phyloP scores from a whole-genome alignment of 78 protist genomes.

The Emiliania huxleyi region DNA sequence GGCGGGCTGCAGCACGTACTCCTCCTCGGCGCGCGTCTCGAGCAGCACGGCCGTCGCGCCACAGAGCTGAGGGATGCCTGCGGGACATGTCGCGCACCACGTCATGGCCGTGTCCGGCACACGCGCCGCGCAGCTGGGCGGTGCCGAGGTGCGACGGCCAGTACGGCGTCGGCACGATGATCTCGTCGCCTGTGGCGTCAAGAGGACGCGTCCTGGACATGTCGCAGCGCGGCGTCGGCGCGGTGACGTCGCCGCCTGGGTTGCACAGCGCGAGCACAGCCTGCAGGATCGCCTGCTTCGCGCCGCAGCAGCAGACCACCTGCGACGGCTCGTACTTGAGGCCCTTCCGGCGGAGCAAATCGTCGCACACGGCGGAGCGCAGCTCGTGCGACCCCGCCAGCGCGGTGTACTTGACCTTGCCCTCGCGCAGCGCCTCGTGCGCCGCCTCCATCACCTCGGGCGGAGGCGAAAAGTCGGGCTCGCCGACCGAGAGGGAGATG shows the following conservation, averaged over 20 bases:
- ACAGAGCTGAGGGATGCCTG: neutral
- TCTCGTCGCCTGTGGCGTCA: too few relatives aligned
- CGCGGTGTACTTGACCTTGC: neutral
- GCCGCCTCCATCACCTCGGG: slow-evolving; percentile 2
- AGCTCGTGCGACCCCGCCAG: neutral
- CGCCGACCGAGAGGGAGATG: slow-evolving; percentile 9
- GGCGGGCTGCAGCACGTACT: neutral
- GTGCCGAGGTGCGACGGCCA: neutral
- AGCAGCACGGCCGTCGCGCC: neutral
- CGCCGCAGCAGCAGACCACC: neutral
- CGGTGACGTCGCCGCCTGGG: slow-evolving; percentile 9
- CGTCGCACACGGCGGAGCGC: neutral
- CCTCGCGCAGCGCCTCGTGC: neutral
- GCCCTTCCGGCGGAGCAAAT: neutral
- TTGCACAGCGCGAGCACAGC: neutral
- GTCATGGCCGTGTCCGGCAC: too few relatives aligned
- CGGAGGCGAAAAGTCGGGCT: slow-evolving; percentile 28
- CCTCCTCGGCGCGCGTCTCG: neutral
- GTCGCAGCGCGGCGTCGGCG: too few relatives aligned
- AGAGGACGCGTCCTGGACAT: too few relatives aligned
- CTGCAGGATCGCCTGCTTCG: slow-evolving; percentile 26
- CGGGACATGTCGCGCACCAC: neutral
- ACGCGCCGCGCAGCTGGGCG: neutral
- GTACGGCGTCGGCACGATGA: slow-evolving; percentile 39
- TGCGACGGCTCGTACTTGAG: neutral